Conservation (phyloP, 805 yeast species). For the Candida rishiriensis region DNA sequence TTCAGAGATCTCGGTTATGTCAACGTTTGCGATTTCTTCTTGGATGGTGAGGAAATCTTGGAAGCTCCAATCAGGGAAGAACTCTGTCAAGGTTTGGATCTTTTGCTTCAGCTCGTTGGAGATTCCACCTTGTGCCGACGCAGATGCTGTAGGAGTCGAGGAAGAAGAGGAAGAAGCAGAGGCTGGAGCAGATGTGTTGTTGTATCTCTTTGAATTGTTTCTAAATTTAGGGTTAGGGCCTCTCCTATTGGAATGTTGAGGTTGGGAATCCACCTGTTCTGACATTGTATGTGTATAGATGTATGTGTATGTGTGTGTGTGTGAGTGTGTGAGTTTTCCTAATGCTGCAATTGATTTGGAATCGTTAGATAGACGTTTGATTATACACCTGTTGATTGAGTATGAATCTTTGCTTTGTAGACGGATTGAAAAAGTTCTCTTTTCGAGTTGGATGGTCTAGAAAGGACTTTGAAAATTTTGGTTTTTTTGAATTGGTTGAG, state of each 20-base stretch:
- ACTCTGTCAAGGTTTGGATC: conserved; percentile 61
- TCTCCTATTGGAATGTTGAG: conserved; percentile 14
- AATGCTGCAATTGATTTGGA: too few relatives aligned
- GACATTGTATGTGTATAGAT: conserved; percentile 26
- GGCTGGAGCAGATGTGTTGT: conserved; percentile 5
- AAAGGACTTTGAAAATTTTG: too few relatives aligned
- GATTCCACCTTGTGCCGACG: conserved; percentile 13
- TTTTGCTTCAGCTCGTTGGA: conserved; percentile 31
- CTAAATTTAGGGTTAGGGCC: conserved; percentile 31
- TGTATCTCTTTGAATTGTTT: conserved; percentile 43
- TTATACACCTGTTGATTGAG: too few relatives aligned
- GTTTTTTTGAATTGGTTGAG: too few relatives aligned
- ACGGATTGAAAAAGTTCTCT: too few relatives aligned
- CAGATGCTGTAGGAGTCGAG: conserved; percentile 13
- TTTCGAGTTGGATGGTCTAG: too few relatives aligned
- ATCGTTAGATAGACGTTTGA: too few relatives aligned
- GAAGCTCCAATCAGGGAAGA: conserved; percentile 92
- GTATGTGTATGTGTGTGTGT: conserved; percentile 9
- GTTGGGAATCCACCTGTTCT: conserved; percentile 24
- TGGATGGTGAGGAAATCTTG: conserved; percentile 78
- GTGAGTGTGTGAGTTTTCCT: not conserved
- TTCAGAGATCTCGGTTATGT: conserved; percentile 75
- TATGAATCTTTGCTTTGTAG: too few relatives aligned
- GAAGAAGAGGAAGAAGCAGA: not conserved
- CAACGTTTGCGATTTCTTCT: conserved; percentile 59